Base-by-base conservation (phyloP, 495 filamentous ascomycete species). In the Tuber melanosporum region DNA sequence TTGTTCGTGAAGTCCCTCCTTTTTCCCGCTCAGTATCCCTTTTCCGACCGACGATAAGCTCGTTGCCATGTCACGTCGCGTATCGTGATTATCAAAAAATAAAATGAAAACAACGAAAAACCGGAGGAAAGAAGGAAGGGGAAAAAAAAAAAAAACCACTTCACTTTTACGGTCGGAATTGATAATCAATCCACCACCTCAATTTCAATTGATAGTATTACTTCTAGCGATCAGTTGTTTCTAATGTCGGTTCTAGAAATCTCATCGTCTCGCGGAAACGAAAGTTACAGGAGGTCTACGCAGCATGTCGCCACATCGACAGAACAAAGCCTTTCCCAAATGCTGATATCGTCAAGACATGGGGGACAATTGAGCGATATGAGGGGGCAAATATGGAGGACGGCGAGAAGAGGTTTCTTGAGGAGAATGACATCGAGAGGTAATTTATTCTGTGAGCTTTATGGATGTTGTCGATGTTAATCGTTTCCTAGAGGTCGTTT, bases 371-470 rank as follows among this genome's bases (percentile, higher is more conserved):
- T 14, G 80, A 78, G 47, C 73, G 76, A 47, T 80, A 80, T 80
- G 78, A 70, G 57, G 80, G 72, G 44, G 81, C 73, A 19, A 79
- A 75, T 75, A 70, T 80, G 70, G 82, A 83, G 32, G 79, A 81
- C 46, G 70, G 73, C 32, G 82, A 83, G 49, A 77, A 78, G 70
- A 77, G 74, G 62, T 83, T 83, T 70, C 75, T 83, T 12, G 82
- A 83, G 17, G 77, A 83, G 44, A 83, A 83, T 78, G 82, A 83
- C 71, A 79, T 83, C 20, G 80, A 83, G 70, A 78, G 75, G 81
- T 82, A 74, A 42, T 71, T 49, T 73, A 19, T 19, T 45, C 41
- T 46, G 36, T 17, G 47, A 17, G 19, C 73, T 73, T 32, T 49
- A 47, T 66, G 32, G 19, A 7, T 66, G 42, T 45, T 41, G 69